Percentiles rank a stretch among this genome's conserved stretches.
Evolutionary conservation across 2,329 filamentous ascomycete genomes (phyloP).

Genomic region (Myriosclerotinia scirpicola): DNA sequence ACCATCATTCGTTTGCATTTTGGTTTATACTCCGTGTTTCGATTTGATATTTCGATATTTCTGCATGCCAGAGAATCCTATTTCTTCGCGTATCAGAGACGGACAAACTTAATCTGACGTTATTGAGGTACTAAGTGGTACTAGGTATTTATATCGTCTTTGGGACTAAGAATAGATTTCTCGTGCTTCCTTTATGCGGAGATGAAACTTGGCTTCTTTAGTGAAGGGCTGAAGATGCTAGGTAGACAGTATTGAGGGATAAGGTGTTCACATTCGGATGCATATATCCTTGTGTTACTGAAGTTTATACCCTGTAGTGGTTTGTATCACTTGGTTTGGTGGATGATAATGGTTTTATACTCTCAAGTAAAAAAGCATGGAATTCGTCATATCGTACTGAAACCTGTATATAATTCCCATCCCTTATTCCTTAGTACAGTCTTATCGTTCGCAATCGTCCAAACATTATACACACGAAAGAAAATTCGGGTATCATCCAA

Average conservation of each 20-base stretch:
- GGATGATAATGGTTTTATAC: background rate
- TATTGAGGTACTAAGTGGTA: conserved; percentile 14
- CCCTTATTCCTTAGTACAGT: background rate
- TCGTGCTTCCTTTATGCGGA: background rate
- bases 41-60: too few relatives aligned
- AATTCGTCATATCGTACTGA: background rate
- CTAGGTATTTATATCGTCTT: background rate
- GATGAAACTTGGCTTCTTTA: background rate
- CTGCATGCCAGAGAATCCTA: too few relatives aligned
- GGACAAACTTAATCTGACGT: background rate
- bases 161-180: background rate
- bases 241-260: background rate
- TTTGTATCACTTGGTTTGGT: background rate
- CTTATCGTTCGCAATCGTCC: background rate
- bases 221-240: background rate
- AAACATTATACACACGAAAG: conserved; percentile 1
- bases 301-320: too few relatives aligned
- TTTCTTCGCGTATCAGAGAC: background rate
- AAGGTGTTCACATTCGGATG: background rate
- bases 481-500: conserved; percentile 4
- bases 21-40: too few relatives aligned
- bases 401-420: background rate
- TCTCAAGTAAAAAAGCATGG: background rate
- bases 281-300: background rate
- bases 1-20: background rate